phyloP scores from a whole-genome alignment of 2,329 filamentous ascomycete genomes.

The Ophiostoma fasciatum region DNA sequence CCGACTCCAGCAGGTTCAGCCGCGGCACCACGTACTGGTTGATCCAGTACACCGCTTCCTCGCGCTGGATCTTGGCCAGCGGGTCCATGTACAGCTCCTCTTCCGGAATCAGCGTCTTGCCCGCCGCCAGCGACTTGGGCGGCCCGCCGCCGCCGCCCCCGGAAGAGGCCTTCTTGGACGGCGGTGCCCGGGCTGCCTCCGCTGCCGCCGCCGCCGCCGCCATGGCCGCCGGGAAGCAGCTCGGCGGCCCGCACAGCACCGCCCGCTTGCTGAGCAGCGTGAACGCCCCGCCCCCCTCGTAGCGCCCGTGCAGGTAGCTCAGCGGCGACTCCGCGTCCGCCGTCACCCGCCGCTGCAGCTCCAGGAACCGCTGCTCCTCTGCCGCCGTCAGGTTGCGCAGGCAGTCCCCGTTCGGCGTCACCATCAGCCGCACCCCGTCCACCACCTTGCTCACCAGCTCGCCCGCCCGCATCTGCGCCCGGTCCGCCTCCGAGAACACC shows the following conservation, averaged over 20 bases:
- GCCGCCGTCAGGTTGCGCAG: slow-evolving; percentile 55
- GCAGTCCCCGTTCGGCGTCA: slow-evolving; percentile 63
- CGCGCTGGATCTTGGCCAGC: slow-evolving; percentile 48
- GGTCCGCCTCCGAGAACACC: slow-evolving; percentile 38
- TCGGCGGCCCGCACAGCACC: slow-evolving; percentile 47
- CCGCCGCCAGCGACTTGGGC: too few relatives aligned
- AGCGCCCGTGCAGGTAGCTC: slow-evolving; percentile 39
- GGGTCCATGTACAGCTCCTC: slow-evolving; percentile 26
- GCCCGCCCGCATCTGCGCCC: slow-evolving; percentile 38
- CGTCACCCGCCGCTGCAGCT: slow-evolving; percentile 47
- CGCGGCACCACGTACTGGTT: slow-evolving; percentile 53
- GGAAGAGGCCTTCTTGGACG: too few relatives aligned
- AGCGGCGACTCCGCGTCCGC: slow-evolving; percentile 34
- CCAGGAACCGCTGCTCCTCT: slow-evolving; percentile 56
- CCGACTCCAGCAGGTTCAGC: slow-evolving; percentile 36
- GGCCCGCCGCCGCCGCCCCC: not conserved
- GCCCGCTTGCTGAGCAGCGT: slow-evolving; percentile 49
- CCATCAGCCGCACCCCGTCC: slow-evolving; percentile 51
- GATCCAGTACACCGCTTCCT: slow-evolving; percentile 53
- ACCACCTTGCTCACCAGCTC: slow-evolving; percentile 45
- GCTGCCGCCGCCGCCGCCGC: not conserved
- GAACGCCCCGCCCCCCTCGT: slow-evolving; percentile 42
- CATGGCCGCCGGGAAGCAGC: slow-evolving; percentile 40
- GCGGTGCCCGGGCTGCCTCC: too few relatives aligned
- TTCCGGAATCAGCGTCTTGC: not conserved